A percentile compares a stretch with the other conserved stretches of the same genome.
Conservation (phyloP, 1,284 basidiomycete species). For the Stereum hirsutum region DNA sequence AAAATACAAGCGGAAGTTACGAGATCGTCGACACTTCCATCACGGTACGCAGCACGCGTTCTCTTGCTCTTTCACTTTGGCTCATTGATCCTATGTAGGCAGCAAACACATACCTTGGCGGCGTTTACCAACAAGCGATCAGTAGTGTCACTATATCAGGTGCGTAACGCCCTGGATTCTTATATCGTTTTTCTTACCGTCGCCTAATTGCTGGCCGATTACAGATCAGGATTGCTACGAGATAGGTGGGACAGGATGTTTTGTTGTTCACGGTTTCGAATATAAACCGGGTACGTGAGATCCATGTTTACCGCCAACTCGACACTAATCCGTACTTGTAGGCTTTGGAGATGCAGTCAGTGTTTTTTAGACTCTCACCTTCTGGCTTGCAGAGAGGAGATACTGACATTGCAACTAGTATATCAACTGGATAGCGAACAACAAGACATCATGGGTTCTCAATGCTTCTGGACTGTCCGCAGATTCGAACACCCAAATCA, state of each 20-base stretch:
- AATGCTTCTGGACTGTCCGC: slow-evolving; percentile 64
- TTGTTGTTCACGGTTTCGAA: slow-evolving; percentile 55
- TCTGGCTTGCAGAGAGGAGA: background rate
- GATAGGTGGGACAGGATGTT: slow-evolving; percentile 27
- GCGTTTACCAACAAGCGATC: slow-evolving; percentile 44
- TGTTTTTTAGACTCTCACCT: background rate
- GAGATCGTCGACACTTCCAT: slow-evolving; percentile 32
- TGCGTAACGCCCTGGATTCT: too few relatives aligned
- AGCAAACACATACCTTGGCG: slow-evolving; percentile 49
- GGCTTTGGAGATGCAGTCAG: slow-evolving; percentile 26
- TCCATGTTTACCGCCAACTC: too few relatives aligned
- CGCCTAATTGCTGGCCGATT: too few relatives aligned
- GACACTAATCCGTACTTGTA: background rate
- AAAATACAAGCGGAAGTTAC: slow-evolving; percentile 32
- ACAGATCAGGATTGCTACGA: slow-evolving; percentile 9
- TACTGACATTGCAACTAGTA: slow-evolving; percentile 36
- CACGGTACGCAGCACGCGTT: slow-evolving; percentile 44
- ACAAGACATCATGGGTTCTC: slow-evolving; percentile 67
- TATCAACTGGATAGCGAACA: slow-evolving; percentile 71
- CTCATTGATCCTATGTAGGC: too few relatives aligned
- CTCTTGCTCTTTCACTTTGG: too few relatives aligned
- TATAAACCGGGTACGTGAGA: slow-evolving; percentile 29
- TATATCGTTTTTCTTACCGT: too few relatives aligned
- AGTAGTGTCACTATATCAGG: slow-evolving; percentile 9
- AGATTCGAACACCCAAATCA: slow-evolving; percentile 57